Evolutionary conservation across 148 eudicot genomes (phyloP), one percentile per base, ranked within the genome.

Genomic region (Cornus florida): DNA sequence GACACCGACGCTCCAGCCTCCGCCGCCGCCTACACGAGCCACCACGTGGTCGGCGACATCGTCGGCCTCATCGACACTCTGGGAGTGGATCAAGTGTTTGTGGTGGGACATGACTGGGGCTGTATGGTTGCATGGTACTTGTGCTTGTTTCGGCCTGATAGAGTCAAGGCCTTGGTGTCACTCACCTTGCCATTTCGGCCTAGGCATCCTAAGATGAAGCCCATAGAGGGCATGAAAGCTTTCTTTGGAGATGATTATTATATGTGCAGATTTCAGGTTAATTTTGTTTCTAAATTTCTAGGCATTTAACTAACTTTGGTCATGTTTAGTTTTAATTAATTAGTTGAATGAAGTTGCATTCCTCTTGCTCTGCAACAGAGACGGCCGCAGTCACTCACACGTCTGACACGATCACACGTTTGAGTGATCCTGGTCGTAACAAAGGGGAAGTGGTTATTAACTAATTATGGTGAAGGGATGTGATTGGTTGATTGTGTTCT

Each of bases 51-150:
- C 17, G 97, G 90, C 0, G 97, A 93, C 78, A 3, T 93, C 4
- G 86, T 93, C 19, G 91, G 80, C 3, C 87, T 93, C 0, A 67
- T 93, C 14, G 83, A 91, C 69, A 69, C 83, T 6, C 78, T 91
- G 39, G 85, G 84, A 8, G 90, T 73, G 3, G 87, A 78, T 1
- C 66, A 84, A 79, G 95, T 86, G 12, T 86, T 78, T 46, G 19
- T 93, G 33, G 97, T 91, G 74, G 95, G 84, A 9, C 97, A 93
- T 71, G 97, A 93, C 56, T 89, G 92, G 94, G 97, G 97, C 0
- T 94, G 95, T 32, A 57, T 90, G 84, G 72, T 91, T 3, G 95
- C 83, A 3, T 93, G 97, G 97, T 86, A 85, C 70, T 17, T 91
- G 10, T 93, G 95, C 81, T 38, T 91, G 86, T 90, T 93, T 32